Base-by-base conservation (phyloP, 164 flowering plant species). In the Chimonanthus salicifolius region DNA sequence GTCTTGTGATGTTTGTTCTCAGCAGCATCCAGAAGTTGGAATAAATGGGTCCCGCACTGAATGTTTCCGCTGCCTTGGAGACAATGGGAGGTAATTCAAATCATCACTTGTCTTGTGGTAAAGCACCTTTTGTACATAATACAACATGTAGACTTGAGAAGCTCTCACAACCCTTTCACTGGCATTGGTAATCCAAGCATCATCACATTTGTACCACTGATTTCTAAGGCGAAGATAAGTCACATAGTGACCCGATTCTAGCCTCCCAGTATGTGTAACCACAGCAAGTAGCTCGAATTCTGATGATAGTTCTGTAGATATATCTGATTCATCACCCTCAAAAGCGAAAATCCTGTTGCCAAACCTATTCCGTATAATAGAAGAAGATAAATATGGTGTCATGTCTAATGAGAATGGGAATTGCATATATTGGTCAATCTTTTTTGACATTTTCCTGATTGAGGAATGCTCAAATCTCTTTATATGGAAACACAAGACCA, bases 191-290 rank as follows among this genome's bases (percentile, higher is more conserved):
- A 89, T 81, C 94, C 94, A 89, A 47, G 91, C 89, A 83, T 89
- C 91, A 68, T 89, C 91, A 66, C 91, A 89, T 75, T 83, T 88
- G 83, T 89, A 89, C 94, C 94, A 89, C 60, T 80, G 86, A 66
- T 84, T 78, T 70, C 78, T 78, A 13, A 88, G 68, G 1, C 89
- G 84, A 48, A 89, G 73, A 62, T 84, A 89, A 2, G 94, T 86
- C 71, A 87, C 84, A 16, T 89, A 89, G 69, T 89, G 94, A 47
- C 94, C 94, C 7, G 90, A 81, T 67, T 88, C 94, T 5, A 89
- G 76, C 79, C 77, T 88, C 63, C 94, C 94, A 3, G 88, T 79
- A 75, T 89, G 94, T 47, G 89, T 77, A 62, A 89, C 83, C 65
- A 89, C 85, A 4, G 94, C 94, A 78, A 85, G 84, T 58, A 89